These are phyloP conservation scores for Macrocystidia cucumis DNA, from an alignment of 1,284 basidiomycete genomes.

Conservation along the genomic window DNA sequence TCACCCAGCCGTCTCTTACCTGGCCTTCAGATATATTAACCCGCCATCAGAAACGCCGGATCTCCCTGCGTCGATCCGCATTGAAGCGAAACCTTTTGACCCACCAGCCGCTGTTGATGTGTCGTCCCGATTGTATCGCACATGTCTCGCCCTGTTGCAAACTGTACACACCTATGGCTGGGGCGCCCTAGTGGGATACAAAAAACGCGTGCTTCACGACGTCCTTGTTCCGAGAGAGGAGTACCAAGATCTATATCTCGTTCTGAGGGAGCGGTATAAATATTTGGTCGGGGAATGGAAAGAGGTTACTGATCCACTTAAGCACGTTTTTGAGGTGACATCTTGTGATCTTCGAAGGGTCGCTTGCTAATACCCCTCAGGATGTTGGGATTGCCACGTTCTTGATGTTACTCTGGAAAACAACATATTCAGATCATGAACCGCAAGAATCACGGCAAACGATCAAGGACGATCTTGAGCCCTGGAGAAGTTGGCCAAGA, in stretches of 20 bases:
- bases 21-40: conserved; percentile 63
- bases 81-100: conserved; percentile 41
- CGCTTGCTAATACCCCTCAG: conserved; percentile 24
- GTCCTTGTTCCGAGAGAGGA: conserved; percentile 65
- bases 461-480: conserved; percentile 20
- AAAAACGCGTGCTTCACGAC: conserved; percentile 86
- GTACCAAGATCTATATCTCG: conserved; percentile 88
- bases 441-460: conserved; percentile 4
- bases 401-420: conserved; percentile 86
- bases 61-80: conserved; percentile 21
- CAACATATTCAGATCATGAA: conserved; percentile 35
- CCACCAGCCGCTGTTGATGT: conserved; percentile 41
- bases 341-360: background rate
- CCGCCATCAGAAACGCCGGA: too few species aligned
- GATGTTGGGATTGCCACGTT: conserved; percentile 92
- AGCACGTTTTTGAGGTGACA: conserved; percentile 82
- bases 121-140: conserved; percentile 69
- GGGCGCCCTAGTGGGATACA: conserved; percentile 75
- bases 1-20: conserved; percentile 64
- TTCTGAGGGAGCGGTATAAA: conserved; percentile 80
- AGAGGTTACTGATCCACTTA: conserved; percentile 76
- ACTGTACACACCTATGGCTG: conserved; percentile 81
- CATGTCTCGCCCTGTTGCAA: conserved; percentile 74
- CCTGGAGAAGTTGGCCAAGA: conserved; percentile 68
- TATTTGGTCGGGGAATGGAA: conserved; percentile 69